Evolutionary conservation across 345 rosid genomes (phyloP).

Genomic region (Populus alba): DNA sequence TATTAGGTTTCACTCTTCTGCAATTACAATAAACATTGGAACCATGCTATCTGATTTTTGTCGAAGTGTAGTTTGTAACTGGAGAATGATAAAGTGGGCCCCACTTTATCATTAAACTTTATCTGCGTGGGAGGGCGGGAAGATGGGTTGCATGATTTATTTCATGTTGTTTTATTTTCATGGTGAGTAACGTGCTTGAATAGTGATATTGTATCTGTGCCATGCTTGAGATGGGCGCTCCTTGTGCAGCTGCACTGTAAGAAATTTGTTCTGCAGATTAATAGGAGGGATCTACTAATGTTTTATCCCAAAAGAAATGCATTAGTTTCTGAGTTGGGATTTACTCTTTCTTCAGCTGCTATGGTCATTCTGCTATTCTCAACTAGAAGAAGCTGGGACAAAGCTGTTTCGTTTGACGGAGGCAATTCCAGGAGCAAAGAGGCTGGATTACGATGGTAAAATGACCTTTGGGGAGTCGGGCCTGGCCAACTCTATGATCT

Average conservation of each 20-base stretch:
- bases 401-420: slow-evolving; percentile 74
- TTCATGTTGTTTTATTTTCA: no score
- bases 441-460: slow-evolving; percentile 62
- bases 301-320: not conserved
- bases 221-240: no score
- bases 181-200: no score
- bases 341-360: slow-evolving; percentile 52
- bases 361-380: slow-evolving; percentile 85
- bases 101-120: no score
- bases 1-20: no score
- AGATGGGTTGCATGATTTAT: no score
- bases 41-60: no score
- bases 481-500: slow-evolving; percentile 84
- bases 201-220: no score
- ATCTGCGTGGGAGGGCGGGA: no score
- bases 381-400: slow-evolving; percentile 52
- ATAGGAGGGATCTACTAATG: not conserved
- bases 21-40: no score
- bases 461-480: slow-evolving; percentile 80
- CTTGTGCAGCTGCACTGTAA: not conserved
- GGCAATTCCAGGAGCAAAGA: slow-evolving; percentile 83
- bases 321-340: not conserved
- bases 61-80: no score
- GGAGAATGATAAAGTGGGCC: no score
- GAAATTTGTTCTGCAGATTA: not conserved